Base-by-base conservation (phyloP, 768 basidiomycete species). In the Leccinum broughii region DNA sequence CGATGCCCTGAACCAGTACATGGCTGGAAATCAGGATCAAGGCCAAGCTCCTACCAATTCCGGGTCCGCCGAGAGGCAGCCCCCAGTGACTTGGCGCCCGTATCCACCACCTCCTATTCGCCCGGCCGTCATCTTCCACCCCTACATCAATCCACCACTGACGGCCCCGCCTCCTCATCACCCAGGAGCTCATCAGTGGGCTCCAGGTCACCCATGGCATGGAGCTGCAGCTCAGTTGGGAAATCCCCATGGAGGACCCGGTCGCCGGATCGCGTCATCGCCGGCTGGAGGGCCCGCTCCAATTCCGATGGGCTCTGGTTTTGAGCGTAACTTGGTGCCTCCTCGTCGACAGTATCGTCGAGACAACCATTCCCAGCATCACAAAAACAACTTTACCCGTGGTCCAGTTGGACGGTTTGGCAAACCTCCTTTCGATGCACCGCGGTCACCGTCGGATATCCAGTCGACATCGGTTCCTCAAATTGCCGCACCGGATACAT, bases 1-100 rank as follows among this genome's bases (percentile, higher is more conserved):
- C 3, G 89, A 90, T 51, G 88, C 85, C 2, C 78, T 90, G 28
- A 83, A 88, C 62, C 83, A 84, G 56, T 90, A 90, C 64, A 85
- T 90, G 83, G 70, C 85, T 24, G 75, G 77, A 53, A 74, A 72
- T 59, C 78, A 77, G 60, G 62, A 70, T 28, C 68, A 64, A n/a
- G 64, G 35, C 15, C 63, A 66, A 28, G 48, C 37, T 55, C 67
- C 62, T 48, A 53, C 56, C 41, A 64, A 55, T 41, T 55, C 66
- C 4, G 70, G 64, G 50, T 54, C 67, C 41, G 62, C 76, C 14
- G 72, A 73, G 56, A 62, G 68, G 46, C 74, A 70, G 62, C 66
- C 68, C 55, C 56, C 76, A 48, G 65, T 70, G 14, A 56, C 69
- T 37, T 78, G 76, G 77, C 68, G 71, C 28, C 72, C 74, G 8